A percentile compares a stretch with the other conserved stretches of the same genome.
Conservation (phyloP, 2,329 filamentous ascomycete genomes). For the Cladosporium sphaerospermum region DNA sequence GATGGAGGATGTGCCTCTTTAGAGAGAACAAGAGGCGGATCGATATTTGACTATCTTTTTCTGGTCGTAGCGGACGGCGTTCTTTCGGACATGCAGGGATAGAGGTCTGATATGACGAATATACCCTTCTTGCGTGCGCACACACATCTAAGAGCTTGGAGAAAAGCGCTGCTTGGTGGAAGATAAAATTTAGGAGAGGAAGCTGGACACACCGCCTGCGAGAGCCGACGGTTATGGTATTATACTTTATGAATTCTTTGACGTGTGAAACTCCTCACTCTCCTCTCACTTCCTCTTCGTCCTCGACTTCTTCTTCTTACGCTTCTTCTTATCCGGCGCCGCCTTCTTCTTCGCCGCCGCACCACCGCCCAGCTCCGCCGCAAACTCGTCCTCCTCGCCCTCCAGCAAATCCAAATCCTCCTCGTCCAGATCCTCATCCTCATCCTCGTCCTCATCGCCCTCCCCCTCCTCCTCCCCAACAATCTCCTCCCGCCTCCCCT, state of each 20-base stretch:
- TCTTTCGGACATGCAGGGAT: background rate
- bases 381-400: conserved; percentile 18
- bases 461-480: conserved; percentile 19
- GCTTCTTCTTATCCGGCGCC: conserved; percentile 30
- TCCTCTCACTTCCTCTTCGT: conserved; percentile 25
- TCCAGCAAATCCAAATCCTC: conserved; percentile 21
- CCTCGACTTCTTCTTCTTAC: conserved; percentile 29
- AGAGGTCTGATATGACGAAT: background rate
- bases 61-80: background rate
- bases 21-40: background rate
- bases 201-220: too few species aligned
- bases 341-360: conserved; percentile 20
- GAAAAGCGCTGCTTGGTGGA: too few species aligned
- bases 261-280: too few species aligned
- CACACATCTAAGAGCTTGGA: background rate
- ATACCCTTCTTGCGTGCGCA: conserved; percentile 9
- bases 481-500: conserved; percentile 15
- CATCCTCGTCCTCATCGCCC: conserved; percentile 19
- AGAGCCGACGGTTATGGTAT: too few species aligned
- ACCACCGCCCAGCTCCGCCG: conserved; percentile 9
- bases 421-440: conserved; percentile 20
- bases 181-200: too few species aligned
- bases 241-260: too few species aligned
- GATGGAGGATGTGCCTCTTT: conserved; percentile 65
- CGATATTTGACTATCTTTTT: too few species aligned